Base-by-base conservation (phyloP, 202 grass and related monocot genomes). In the Zoysia matrella region DNA sequence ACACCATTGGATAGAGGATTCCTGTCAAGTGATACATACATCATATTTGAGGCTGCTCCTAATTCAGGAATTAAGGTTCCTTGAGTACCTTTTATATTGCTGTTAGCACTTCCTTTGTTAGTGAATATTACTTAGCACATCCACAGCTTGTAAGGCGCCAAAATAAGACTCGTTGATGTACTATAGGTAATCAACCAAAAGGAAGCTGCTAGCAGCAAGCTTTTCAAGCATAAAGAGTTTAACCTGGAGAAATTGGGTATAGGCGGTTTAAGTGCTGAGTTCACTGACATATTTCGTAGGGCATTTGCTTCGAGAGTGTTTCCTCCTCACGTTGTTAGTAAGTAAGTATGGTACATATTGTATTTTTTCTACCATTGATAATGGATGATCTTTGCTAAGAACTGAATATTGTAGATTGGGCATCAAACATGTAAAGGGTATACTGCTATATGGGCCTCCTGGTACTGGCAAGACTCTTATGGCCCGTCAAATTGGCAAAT, bases 401-500 rank as follows among this genome's bases (percentile, higher is more conserved):
- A 22, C 2, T 60, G 49, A 83, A 74, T 68, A 69, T 56, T 87
- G 71, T 71, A 99, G 96, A 68, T 86, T 98, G 91, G 92, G 92
- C 22, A 95, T 99, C 61, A 87, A 92, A 50, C 96, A 99, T 85
- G 96, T 99, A 12, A 99, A 99, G 74, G 93, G 96, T 84, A 99
- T 95, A 75, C 73, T 99, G 57, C 83, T 99, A 5, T 95, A 92
- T 86, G 96, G 96, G 3, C 93, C 96, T 65, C 96, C 96, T 89
- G 96, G 96, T 86, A 99, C 96, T 76, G 96, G 96, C 52, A 99
- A 99, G 76, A 99, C 96, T 54, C 96, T 99, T 78, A 99, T 99
- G 92, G 93, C 96, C 60, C 96, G 91, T 51, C 96, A 99, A 82
- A 99, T 99, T 65, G 96, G 96, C 50, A 99, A 99, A 67, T 79